Base-by-base conservation (phyloP, 169 alveolate species). In the Amoebophrya sp. region DNA sequence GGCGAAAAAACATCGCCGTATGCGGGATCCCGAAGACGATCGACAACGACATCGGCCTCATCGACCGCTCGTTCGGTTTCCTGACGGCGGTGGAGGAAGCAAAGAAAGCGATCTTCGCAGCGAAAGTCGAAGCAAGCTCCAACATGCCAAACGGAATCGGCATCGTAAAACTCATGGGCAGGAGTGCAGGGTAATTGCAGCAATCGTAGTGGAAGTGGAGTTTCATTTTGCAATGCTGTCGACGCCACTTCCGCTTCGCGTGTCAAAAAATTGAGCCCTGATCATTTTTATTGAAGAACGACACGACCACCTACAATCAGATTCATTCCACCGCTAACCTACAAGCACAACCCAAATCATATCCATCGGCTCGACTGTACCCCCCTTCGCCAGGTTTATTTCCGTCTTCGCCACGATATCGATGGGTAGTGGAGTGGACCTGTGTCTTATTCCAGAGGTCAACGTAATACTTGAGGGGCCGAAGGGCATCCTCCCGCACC, bases 11-110 rank as follows among this genome's bases (percentile, higher is more conserved):
- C 58, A 92, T 95, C 41, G 89, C 95, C 58, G 92, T 96, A 26
- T 95, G 92, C 1, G 98, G 98, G 45, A 95, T 97, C 34, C 98
- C 98, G 0, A 97, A 97, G 92, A 97, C 97, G n/a, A 97, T 97
- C 40, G 98, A 97, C 93, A 97, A 97, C 91, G 98, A 97, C 94
- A 95, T 97, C 93, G 97, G 97, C 13, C 93, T 97, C 40, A 95
- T 97, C 42, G 98, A 97, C 93, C 93, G 95, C 89, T 94, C 96
- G 31, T 96, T 96, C 91, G 98, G 98, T 50, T 95, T 95, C 90
- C 95, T 94, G 90, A 95, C 97, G 39, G 95, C 97, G 16, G 95
- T 95, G 38, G 96, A 94, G 78, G 97, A 93, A 67, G 95, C 96
- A 38, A 95, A 94, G 42, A 92, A 93, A 48, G 96, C 97, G 43